These are phyloP conservation scores for Lathyrus tuberosus DNA, from an alignment of 306 rosid genomes.

Conservation along the genomic window DNA sequence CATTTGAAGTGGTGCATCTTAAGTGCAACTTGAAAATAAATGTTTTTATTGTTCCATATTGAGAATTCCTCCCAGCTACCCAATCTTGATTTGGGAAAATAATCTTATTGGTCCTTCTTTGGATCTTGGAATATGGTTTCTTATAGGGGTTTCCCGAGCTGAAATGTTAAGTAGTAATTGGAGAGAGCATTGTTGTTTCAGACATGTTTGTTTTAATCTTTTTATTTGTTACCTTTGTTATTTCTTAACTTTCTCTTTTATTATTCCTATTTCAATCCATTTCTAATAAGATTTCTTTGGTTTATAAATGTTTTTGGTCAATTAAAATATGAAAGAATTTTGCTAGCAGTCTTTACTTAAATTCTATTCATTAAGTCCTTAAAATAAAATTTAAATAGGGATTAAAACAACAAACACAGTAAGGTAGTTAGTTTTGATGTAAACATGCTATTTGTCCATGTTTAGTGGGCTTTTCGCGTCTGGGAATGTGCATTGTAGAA, in stretches of 20 bases:
- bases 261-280: no score
- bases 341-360: not conserved
- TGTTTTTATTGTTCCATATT: not conserved
- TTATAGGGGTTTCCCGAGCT: no score
- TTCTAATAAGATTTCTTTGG: slow-evolving; percentile 1
- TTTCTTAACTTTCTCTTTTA: no score
- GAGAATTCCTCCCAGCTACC: not conserved
- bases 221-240: no score
- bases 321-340: not conserved
- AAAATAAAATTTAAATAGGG: slow-evolving; percentile 4
- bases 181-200: no score
- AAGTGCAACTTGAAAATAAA: not conserved
- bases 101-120: not conserved
- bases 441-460: slow-evolving; percentile 3
- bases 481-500: not conserved
- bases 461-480: not conserved
- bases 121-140: not conserved
- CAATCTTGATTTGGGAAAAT: not conserved
- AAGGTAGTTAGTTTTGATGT: slow-evolving; percentile 3
- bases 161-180: no score
- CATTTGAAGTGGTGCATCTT: no score
- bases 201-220: no score
- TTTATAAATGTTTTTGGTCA: slow-evolving; percentile 1
- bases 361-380: not conserved
- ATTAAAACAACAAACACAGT: not conserved